These are phyloP conservation scores for Pontederia paniculata DNA, from an alignment of 176 grass and related monocot genomes.

Conservation along the genomic window DNA sequence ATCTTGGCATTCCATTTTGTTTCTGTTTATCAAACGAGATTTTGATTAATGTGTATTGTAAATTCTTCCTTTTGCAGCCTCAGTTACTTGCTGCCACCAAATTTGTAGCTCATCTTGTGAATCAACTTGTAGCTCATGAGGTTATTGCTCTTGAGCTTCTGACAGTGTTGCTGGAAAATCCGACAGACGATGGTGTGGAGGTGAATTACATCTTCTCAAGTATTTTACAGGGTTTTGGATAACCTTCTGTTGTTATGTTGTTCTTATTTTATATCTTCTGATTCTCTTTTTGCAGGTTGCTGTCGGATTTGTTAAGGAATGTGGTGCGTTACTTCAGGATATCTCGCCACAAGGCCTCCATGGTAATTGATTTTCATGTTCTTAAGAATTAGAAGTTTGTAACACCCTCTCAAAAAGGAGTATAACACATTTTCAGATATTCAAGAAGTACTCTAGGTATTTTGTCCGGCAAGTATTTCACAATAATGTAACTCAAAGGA, in stretches of 20 bases:
- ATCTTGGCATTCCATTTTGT: not conserved
- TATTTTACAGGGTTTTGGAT: not conserved
- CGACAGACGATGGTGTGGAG: constrained; percentile 94
- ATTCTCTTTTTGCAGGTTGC: constrained; percentile 42
- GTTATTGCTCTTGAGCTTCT: constrained; percentile 80
- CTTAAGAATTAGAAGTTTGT: too few relatives aligned
- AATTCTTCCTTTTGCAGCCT: constrained; percentile 38
- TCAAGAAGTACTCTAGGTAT: too few relatives aligned
- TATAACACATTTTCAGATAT: not conserved
- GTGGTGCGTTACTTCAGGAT: constrained; percentile 78
- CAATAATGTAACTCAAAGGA: too few relatives aligned
- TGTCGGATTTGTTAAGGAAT: constrained; percentile 91
- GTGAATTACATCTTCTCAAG: constrained; percentile 17
- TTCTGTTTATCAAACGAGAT: not conserved
- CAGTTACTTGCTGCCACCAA: constrained; percentile 91
- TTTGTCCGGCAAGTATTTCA: too few relatives aligned
- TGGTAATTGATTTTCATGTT: constrained; percentile 28
- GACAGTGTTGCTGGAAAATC: constrained; percentile 79
- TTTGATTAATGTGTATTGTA: constrained; percentile 6
- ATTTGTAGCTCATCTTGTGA: constrained; percentile 96
- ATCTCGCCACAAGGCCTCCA: constrained; percentile 74
- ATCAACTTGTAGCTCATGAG: constrained; percentile 85
- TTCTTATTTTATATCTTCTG: constrained; percentile 7
- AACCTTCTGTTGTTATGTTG: not conserved
- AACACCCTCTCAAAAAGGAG: too few relatives aligned